Percentiles rank a stretch among this genome's conserved stretches.
These are phyloP conservation scores for Raphanus sativus DNA, from an alignment of 345 rosid genomes.

Conservation along the genomic window DNA sequence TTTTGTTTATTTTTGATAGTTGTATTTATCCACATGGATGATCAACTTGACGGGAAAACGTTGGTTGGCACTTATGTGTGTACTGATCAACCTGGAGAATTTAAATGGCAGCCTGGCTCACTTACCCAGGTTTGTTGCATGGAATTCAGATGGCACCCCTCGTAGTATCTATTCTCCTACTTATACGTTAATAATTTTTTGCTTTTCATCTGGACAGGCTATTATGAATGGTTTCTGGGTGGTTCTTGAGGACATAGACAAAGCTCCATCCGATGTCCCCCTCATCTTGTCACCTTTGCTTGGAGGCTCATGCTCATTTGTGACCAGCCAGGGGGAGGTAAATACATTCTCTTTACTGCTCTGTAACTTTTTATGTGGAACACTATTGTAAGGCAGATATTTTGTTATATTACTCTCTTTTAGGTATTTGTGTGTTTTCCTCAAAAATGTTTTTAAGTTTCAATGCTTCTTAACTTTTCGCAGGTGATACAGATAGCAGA, in stretches of 20 bases:
- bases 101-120: conserved; percentile 97
- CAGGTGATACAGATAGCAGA: conserved; percentile 87
- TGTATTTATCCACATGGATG: conserved; percentile 89
- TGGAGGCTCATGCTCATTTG: conserved; percentile 69
- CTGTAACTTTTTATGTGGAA: background rate
- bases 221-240: conserved; percentile 83
- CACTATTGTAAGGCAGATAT: background rate
- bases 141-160: conserved; percentile 17
- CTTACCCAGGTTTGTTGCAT: conserved; percentile 76
- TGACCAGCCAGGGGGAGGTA: conserved; percentile 84
- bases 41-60: conserved; percentile 94
- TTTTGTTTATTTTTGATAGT: conserved; percentile 38
- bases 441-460: conserved; percentile 1
- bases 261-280: conserved; percentile 86
- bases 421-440: conserved; percentile 15
- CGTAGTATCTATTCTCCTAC: conserved; percentile 17
- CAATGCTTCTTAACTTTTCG: conserved; percentile 20
- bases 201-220: conserved; percentile 52
- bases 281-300: conserved; percentile 77
- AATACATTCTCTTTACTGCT: conserved; percentile 15
- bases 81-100: conserved; percentile 94
- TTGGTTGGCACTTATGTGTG: conserved; percentile 90
- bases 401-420: conserved; percentile 9
- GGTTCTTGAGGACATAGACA: conserved; percentile 92
- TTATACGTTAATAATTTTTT: background rate